These are phyloP conservation scores for Russula sp. DNA, from an alignment of 768 basidiomycete genomes.

Conservation along the genomic window DNA sequence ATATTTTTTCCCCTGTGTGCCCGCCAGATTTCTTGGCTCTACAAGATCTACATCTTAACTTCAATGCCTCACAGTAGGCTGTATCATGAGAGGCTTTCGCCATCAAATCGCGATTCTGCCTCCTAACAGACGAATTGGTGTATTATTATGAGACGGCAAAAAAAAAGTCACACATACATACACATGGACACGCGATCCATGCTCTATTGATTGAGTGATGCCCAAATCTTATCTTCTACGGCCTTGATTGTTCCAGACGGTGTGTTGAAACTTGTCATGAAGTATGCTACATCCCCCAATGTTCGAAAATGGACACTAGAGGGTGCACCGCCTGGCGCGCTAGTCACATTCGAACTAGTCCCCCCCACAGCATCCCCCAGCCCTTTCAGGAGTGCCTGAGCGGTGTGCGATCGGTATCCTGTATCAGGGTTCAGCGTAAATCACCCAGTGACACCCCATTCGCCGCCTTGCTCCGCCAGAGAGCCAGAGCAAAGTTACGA, in stretches of 20 bases:
- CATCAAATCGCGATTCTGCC: conserved; percentile 4
- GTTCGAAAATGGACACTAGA: conserved; percentile 82
- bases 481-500: neutral
- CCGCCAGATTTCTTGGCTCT: neutral
- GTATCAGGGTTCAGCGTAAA: neutral
- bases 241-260: conserved; percentile 42
- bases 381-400: conserved; percentile 49
- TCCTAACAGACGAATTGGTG: conserved; percentile 5
- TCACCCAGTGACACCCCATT: neutral
- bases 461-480: neutral
- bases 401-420: conserved; percentile 55
- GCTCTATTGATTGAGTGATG: conserved; percentile 22
- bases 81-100: neutral
- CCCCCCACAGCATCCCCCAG: conserved; percentile 34
- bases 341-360: conserved; percentile 27
- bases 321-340: conserved; percentile 45
- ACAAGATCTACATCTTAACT: neutral
- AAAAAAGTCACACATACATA: neutral
- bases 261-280: conserved; percentile 86
- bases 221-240: conserved; percentile 58
- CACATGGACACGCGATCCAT: neutral
- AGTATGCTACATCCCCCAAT: conserved; percentile 86
- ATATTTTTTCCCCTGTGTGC: neutral
- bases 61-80: neutral
- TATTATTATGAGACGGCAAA: neutral